A percentile compares a stretch with the other conserved stretches of the same genome.
Conservation (phyloP, 2,329 filamentous ascomycete genomes). For the Aspergillus floridensis region DNA sequence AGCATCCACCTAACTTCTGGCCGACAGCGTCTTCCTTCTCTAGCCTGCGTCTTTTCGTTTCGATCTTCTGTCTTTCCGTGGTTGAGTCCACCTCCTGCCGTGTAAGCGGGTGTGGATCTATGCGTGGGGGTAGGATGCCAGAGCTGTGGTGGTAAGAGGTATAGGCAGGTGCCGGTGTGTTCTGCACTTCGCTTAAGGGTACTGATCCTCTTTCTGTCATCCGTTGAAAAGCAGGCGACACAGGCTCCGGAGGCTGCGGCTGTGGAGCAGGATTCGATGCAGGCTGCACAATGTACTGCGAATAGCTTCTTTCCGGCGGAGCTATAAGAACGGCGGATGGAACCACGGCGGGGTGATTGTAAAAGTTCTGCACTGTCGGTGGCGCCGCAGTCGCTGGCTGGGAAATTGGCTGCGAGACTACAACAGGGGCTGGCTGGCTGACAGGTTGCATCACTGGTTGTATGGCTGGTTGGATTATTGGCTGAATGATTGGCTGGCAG, state of each 20-base stretch:
- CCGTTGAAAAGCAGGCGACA: slow-evolving; percentile 61
- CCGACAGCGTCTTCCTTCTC: slow-evolving; percentile 66
- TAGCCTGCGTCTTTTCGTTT: slow-evolving; percentile 56
- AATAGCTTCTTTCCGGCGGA: slow-evolving; percentile 22
- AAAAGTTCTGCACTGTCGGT: slow-evolving; percentile 13
- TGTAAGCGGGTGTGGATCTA: slow-evolving; percentile 24
- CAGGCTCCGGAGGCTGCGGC: slow-evolving; percentile 58
- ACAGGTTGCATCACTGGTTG: slow-evolving; percentile 2
- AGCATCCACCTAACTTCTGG: slow-evolving; percentile 58
- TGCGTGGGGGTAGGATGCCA: slow-evolving; percentile 25
- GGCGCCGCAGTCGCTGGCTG: not conserved
- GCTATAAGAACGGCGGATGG: slow-evolving; percentile 59
- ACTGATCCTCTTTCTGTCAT: slow-evolving; percentile 64
- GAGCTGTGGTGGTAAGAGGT: slow-evolving; percentile 28
- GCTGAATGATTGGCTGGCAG: slow-evolving; percentile 7
- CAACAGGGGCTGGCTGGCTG: slow-evolving; percentile 8
- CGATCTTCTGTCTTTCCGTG: slow-evolving; percentile 33
- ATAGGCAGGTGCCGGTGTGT: slow-evolving; percentile 34
- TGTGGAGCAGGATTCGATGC: slow-evolving; percentile 52
- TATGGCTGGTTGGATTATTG: not conserved
- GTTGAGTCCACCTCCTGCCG: slow-evolving; percentile 23
- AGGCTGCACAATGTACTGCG: slow-evolving; percentile 57
- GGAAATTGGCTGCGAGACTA: not conserved
- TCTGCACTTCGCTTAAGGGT: slow-evolving; percentile 58
- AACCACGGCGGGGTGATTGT: slow-evolving; percentile 22